Evolutionary conservation across 495 filamentous ascomycete genomes (phyloP).

Genomic region (Hypoxylon intermedium): DNA sequence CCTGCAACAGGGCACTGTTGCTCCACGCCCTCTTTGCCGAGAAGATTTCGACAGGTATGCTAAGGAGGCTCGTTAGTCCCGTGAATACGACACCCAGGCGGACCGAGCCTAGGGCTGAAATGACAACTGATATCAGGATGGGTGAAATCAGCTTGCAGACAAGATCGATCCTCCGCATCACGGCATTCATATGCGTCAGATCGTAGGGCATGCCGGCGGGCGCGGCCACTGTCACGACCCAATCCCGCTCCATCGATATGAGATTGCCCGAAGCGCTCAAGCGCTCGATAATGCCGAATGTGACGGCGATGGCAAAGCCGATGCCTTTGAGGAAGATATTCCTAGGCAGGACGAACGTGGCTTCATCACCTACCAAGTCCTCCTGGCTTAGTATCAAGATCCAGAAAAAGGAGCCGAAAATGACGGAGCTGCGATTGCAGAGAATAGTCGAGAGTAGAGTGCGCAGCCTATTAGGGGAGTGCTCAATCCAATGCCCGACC

Average conservation of each 20-base stretch:
- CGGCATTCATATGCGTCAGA: conserved; percentile 62
- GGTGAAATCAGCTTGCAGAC: conserved; percentile 73
- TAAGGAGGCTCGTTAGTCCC: conserved; percentile 43
- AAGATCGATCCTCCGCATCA: conserved; percentile 75
- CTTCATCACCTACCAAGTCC: conserved; percentile 27
- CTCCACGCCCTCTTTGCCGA: conserved; percentile 51
- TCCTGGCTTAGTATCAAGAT: conserved; percentile 48
- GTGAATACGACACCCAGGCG: conserved; percentile 58
- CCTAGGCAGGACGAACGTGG: conserved; percentile 12
- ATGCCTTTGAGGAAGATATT: conserved; percentile 33
- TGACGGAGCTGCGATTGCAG: conserved; percentile 55
- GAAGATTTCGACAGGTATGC: conserved; percentile 46
- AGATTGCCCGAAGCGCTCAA: conserved; percentile 62
- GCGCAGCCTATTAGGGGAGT: conserved; percentile 50
- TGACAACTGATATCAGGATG: conserved; percentile 62
- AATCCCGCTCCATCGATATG: conserved; percentile 71
- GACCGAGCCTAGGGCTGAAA: conserved; percentile 52
- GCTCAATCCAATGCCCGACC: conserved; percentile 57
- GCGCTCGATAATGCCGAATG: conserved; percentile 66
- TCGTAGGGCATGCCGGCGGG: conserved; percentile 45
- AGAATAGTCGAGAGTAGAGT: conserved; percentile 51
- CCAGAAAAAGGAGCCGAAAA: conserved; percentile 60
- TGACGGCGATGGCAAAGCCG: conserved; percentile 52
- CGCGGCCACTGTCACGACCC: conserved; percentile 57
- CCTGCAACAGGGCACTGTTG: conserved; percentile 39